Evolutionary conservation across 2,329 filamentous ascomycete genomes (phyloP).

Genomic region (Fusarium sambucinum): DNA sequence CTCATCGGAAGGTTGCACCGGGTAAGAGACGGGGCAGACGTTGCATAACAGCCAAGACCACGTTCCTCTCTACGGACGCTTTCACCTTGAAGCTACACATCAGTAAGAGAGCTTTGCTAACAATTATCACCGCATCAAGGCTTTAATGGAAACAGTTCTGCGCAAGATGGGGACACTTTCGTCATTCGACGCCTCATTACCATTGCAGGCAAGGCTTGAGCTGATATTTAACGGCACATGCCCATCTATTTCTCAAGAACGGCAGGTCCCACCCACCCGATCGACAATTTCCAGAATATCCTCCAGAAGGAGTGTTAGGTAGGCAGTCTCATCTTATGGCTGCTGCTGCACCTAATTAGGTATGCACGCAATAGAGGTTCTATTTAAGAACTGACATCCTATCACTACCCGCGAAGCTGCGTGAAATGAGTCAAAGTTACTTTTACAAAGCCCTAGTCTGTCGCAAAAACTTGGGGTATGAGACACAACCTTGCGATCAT

Average conservation of each 20-base stretch:
- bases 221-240: slow-evolving; percentile 12
- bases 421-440: slow-evolving; percentile 30
- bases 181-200: slow-evolving; percentile 1
- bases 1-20: slow-evolving; percentile 35
- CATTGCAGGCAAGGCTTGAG: slow-evolving; percentile 24
- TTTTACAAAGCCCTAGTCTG: slow-evolving; percentile 10
- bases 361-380: slow-evolving; percentile 26
- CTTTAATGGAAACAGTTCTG: not conserved
- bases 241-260: slow-evolving; percentile 4
- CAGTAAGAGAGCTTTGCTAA: not conserved
- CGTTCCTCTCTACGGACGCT: not conserved
- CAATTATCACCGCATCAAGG: not conserved
- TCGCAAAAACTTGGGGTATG: slow-evolving; percentile 12
- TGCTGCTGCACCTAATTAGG: slow-evolving; percentile 35
- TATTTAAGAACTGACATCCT: slow-evolving; percentile 22
- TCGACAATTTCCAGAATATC: slow-evolving; percentile 23
- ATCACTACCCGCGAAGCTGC: slow-evolving; percentile 27
- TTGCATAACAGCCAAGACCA: slow-evolving; percentile 5
- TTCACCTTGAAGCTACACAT: not conserved
- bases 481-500: slow-evolving; percentile 42
- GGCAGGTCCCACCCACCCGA: slow-evolving; percentile 16
- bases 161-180: not conserved
- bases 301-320: not conserved
- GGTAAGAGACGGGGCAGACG: slow-evolving; percentile 13
- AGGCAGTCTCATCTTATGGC: slow-evolving; percentile 17